Conservation (phyloP, 352 stramenopile species). For the Thraustochytrium striatum region DNA sequence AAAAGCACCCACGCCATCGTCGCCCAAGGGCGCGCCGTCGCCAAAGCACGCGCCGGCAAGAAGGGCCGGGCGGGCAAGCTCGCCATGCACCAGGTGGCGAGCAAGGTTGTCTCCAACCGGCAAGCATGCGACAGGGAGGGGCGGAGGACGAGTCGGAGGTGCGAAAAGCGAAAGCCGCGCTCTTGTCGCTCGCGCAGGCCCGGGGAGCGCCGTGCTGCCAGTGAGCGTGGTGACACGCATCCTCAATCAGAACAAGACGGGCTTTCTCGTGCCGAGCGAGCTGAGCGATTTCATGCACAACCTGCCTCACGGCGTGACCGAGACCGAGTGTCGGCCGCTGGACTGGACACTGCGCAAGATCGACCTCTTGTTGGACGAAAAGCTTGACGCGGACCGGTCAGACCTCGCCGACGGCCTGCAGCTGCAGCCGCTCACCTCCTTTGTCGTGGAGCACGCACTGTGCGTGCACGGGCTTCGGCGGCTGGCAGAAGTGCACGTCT, state of each 20-base stretch:
- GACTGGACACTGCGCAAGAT: conserved; percentile 11
- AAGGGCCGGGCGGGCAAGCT: too few species aligned
- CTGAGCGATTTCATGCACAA: not conserved
- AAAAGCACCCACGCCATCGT: too few species aligned
- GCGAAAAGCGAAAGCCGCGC: too few species aligned
- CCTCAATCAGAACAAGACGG: conserved; percentile 35
- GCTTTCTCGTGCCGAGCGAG: conserved; percentile 1
- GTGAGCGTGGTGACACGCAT: not conserved
- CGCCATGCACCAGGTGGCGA: too few species aligned
- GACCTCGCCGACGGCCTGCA: conserved; percentile 12
- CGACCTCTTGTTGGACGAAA: conserved; percentile 20
- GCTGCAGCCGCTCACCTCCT: conserved; percentile 10
- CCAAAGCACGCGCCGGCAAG: too few species aligned
- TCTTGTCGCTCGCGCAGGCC: too few species aligned
- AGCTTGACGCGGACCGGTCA: conserved; percentile 10
- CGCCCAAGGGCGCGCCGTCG: too few species aligned
- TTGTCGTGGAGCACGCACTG: conserved; percentile 34
- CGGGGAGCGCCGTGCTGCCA: too few species aligned
- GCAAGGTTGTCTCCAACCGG: too few species aligned
- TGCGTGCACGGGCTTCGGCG: conserved; percentile 19
- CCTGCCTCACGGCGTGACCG: not conserved
- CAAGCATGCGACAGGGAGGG: too few species aligned
- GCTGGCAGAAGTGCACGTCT: conserved; percentile 26
- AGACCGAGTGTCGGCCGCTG: not conserved
- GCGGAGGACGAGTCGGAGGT: too few species aligned